These are phyloP conservation scores for Juncus inflexus DNA, from an alignment of 176 grass and related monocot genomes.

Conservation along the genomic window DNA sequence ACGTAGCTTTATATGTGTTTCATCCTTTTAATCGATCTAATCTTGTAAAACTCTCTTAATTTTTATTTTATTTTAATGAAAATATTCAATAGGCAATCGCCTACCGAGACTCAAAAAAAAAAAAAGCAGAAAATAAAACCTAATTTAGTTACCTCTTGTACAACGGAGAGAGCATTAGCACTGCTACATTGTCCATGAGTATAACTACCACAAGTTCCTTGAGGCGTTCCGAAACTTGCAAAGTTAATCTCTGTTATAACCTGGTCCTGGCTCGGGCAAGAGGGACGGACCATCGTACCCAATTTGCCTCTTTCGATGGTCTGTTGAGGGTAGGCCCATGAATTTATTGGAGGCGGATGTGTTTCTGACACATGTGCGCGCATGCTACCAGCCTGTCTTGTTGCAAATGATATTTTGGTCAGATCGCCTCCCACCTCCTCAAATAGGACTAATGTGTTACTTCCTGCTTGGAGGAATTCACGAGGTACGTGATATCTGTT, in stretches of 20 bases:
- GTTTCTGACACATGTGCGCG: slow-evolving; percentile 73
- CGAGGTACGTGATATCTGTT: slow-evolving; percentile 89
- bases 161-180: slow-evolving; percentile 51
- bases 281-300: slow-evolving; percentile 51
- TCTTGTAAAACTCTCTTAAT: neutral
- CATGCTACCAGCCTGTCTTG: slow-evolving; percentile 45
- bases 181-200: slow-evolving; percentile 77
- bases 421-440: slow-evolving; percentile 88
- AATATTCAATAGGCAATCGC: too few species aligned
- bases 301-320: slow-evolving; percentile 27
- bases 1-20: too few species aligned
- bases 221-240: slow-evolving; percentile 88
- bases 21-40: too few species aligned
- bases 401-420: slow-evolving; percentile 68
- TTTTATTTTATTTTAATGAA: too few species aligned
- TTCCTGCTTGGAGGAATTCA: slow-evolving; percentile 63
- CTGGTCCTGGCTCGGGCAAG: slow-evolving; percentile 60
- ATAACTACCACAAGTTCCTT: slow-evolving; percentile 70
- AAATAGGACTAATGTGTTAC: slow-evolving; percentile 79
- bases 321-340: slow-evolving; percentile 39
- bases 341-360: slow-evolving; percentile 68
- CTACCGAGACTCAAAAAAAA: too few species aligned
- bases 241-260: slow-evolving; percentile 79
- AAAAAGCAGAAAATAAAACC: too few species aligned
- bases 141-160: slow-evolving; percentile 50